Conservation (phyloP, 2,329 filamentous ascomycete genomes). For the Pezicula neosporulosa region DNA sequence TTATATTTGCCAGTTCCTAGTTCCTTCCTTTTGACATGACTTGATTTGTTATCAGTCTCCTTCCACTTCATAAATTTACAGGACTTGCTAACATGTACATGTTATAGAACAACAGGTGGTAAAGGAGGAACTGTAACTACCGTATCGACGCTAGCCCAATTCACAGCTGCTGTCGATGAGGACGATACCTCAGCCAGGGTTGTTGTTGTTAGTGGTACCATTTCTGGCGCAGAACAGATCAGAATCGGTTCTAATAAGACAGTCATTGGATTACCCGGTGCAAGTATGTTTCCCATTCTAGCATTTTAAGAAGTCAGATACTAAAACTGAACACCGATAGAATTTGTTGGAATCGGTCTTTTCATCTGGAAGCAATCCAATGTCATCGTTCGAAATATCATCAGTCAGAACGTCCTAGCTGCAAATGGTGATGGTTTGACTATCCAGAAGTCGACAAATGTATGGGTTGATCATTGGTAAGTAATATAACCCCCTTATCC, state of each 20-base stretch:
- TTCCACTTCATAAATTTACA: no score
- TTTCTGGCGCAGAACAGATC: conserved; percentile 13
- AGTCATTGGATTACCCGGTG: conserved; percentile 44
- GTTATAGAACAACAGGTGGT: conserved; percentile 38
- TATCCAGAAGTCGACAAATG: conserved; percentile 42
- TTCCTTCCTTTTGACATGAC: not conserved
- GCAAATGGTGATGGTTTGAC: conserved; percentile 47
- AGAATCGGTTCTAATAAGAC: conserved; percentile 37
- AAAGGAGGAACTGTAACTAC: conserved; percentile 40
- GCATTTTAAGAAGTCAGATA: not conserved
- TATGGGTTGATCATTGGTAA: conserved; percentile 43
- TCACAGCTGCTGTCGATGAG: conserved; percentile 31
- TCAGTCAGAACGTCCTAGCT: conserved; percentile 43
- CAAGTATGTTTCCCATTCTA: conserved; percentile 21
- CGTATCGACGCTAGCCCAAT: conserved; percentile 39
- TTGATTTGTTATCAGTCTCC: no score
- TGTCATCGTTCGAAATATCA: conserved; percentile 55
- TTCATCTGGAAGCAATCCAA: conserved; percentile 45
- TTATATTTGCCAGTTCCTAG: not conserved
- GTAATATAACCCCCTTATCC: not conserved
- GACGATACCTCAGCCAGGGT: conserved; percentile 39
- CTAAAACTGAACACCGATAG: conserved; percentile 8
- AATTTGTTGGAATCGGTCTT: conserved; percentile 42
- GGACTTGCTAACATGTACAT: not conserved
- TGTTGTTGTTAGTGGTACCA: conserved; percentile 39